Base-by-base conservation (phyloP, 2,329 filamentous ascomycete genomes). In the Emmonsiellopsis sp. region DNA sequence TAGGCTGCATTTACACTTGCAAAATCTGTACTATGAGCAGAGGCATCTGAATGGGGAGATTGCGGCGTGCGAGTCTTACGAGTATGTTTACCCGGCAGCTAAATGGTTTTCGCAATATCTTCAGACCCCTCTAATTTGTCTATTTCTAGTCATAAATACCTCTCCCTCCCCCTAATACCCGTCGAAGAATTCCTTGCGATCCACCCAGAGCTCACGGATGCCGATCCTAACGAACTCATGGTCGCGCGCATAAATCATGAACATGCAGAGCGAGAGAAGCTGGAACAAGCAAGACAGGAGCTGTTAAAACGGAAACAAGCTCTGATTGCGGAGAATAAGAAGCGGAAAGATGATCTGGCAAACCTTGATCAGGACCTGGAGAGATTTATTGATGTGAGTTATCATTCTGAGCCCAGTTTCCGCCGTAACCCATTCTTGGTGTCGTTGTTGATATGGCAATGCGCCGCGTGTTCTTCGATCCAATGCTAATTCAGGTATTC, bases 1-100 rank as follows among this genome's bases (percentile, higher is more conserved):
- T 67, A 83, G 85, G 49, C 77, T 98, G 56, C 91, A 97, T 67
- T 78, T 98, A 39, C 88, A 95, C 65, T 78, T 98, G 53, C 92
- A 97, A 71, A 98, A 98, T 65, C 75, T 98, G 6, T 94, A 93
- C 69, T 98, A 98, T 66, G 92, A 98, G 70, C 91, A 97, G 73
- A 79, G 88, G 52, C 90, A 96, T 69, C 74, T 98, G 52, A 83
- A 87, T 58, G 88, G 88, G 48, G 93, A 98, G 71, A 97, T 98
- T 56, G 77, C 82, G 0, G 89, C 88, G 7, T 97, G 93, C 68
- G 88, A 95, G 66, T 86, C 85, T 50, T 96, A 94, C 63, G 88
- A 95, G 89, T 95, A 74, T 57, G 87, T 80, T 10, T 27, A 44
- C 53, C 27, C 31, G 37, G 31, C 21, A 17, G 14, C 9, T 9